Conservation (phyloP, 2,329 filamentous ascomycete genomes). For the Blumeria graminis region DNA sequence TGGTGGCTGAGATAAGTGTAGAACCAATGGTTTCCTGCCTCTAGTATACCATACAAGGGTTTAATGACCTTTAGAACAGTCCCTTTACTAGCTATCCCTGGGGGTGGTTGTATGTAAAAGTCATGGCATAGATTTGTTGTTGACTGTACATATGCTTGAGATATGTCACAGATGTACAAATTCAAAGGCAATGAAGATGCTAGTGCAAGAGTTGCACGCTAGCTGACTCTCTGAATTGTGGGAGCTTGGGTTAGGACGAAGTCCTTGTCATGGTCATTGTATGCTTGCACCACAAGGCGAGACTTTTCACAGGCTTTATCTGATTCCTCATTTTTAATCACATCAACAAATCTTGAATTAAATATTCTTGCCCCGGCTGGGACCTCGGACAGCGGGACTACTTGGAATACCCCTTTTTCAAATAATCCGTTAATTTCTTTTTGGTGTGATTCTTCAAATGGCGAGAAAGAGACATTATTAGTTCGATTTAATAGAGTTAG, state of each 20-base stretch:
- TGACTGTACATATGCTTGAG: too few relatives aligned
- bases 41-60: too few relatives aligned
- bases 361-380: background rate
- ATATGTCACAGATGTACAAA: too few relatives aligned
- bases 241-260: slow-evolving; percentile 2
- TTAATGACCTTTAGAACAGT: too few relatives aligned
- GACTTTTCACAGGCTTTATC: slow-evolving; percentile 3
- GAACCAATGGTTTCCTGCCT: too few relatives aligned
- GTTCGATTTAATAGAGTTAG: background rate
- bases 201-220: background rate
- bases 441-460: background rate
- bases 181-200: too few relatives aligned
- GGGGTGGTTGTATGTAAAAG: too few relatives aligned
- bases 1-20: too few relatives aligned
- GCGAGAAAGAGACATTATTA: background rate
- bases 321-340: slow-evolving; percentile 4
- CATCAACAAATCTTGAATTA: slow-evolving; percentile 3
- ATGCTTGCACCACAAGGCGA: slow-evolving; percentile 5
- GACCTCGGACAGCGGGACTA: background rate
- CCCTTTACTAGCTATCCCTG: too few relatives aligned
- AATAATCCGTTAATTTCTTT: background rate
- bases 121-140: too few relatives aligned
- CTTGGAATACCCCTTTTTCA: background rate
- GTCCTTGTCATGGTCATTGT: slow-evolving; percentile 3
- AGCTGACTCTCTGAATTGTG: background rate